Percentiles rank a stretch among this genome's conserved stretches.
These are phyloP conservation scores for Yarrowia sp. DNA, from an alignment of 805 yeast genomes.

Conservation along the genomic window DNA sequence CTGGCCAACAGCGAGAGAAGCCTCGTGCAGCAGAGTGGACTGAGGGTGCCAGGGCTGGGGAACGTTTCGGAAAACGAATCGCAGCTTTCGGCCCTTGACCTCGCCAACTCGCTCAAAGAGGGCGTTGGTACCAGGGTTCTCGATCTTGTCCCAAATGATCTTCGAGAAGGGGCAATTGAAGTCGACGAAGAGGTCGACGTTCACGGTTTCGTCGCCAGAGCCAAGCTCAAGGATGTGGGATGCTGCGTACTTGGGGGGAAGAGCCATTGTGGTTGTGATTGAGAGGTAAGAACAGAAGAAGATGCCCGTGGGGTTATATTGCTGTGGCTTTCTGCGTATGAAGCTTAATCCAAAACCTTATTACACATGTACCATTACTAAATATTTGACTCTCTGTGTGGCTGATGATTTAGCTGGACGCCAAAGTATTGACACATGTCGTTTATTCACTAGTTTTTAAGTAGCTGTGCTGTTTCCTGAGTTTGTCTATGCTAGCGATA, in stretches of 20 bases:
- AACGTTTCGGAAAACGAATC: slow-evolving; percentile 65
- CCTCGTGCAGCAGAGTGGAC: slow-evolving; percentile 66
- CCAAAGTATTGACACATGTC: too few species aligned
- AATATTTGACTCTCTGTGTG: not conserved
- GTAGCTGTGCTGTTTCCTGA: too few species aligned
- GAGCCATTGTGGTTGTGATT: slow-evolving; percentile 30
- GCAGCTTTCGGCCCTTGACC: slow-evolving; percentile 50
- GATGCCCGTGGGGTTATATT: not conserved
- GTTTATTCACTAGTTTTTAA: too few species aligned
- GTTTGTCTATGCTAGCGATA: too few species aligned
- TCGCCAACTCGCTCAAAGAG: slow-evolving; percentile 50
- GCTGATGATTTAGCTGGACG: not conserved
- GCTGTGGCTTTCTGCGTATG: slow-evolving; percentile 6
- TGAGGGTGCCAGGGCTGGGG: slow-evolving; percentile 92
- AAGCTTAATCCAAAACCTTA: not conserved
- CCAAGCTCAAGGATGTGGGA: slow-evolving; percentile 29
- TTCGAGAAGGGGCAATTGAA: slow-evolving; percentile 73
- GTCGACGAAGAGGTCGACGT: slow-evolving; percentile 66
- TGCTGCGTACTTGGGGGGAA: slow-evolving; percentile 31
- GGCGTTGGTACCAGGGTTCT: slow-evolving; percentile 42
- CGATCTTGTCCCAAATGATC: slow-evolving; percentile 58
- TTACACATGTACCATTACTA: not conserved
- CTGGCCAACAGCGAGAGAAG: slow-evolving; percentile 63
- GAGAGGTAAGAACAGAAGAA: too few species aligned
- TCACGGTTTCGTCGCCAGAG: slow-evolving; percentile 34